These are phyloP conservation scores for Gossypium turneri DNA, from an alignment of 345 rosid genomes.

Conservation along the genomic window DNA sequence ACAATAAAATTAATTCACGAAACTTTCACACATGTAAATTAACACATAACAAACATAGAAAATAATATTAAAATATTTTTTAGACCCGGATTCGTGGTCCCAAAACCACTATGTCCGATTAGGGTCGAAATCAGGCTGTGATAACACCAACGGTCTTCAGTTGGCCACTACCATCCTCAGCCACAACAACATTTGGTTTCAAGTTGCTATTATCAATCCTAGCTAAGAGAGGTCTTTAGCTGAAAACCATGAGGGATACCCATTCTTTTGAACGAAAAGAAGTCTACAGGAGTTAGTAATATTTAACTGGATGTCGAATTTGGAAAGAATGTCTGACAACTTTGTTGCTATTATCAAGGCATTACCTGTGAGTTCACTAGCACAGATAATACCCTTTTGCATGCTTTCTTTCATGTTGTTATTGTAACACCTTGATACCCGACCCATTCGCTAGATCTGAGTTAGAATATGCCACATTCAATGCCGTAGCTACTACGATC, in stretches of 20 bases:
- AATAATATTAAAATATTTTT: no score
- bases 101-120: no score
- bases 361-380: conserved; percentile 42
- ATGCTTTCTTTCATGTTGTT: conserved; percentile 26
- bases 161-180: conserved; percentile 74
- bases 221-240: conserved; percentile 52
- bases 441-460: conserved; percentile 18
- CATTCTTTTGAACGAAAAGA: neutral
- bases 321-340: conserved; percentile 32
- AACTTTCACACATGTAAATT: no score
- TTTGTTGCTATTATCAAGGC: conserved; percentile 45
- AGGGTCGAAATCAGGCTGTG: no score
- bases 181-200: conserved; percentile 56
- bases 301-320: conserved; percentile 28
- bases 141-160: conserved; percentile 36
- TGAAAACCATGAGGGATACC: conserved; percentile 60
- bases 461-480: no score
- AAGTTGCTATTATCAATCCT: neutral
- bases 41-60: no score
- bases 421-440: conserved; percentile 27
- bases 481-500: no score
- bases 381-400: conserved; percentile 22
- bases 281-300: neutral
- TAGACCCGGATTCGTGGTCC: no score
- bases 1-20: no score